Base-by-base conservation (phyloP, 805 yeast genomes). In the Sungouiella thailandica region DNA sequence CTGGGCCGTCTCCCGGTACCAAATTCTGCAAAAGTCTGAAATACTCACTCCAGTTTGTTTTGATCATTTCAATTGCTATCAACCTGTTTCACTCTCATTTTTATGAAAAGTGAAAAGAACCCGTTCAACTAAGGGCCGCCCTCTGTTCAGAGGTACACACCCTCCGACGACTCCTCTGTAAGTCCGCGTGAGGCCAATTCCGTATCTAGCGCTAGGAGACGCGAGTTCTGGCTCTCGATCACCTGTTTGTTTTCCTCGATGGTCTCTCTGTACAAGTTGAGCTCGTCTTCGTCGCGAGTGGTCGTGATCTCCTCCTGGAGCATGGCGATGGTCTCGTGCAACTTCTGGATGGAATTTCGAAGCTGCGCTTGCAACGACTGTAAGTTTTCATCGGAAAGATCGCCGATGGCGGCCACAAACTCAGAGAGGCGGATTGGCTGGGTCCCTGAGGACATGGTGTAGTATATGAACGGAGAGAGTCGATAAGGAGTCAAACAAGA, bases 231-330 rank as follows among this genome's bases (percentile, higher is more conserved):
- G 47, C 73, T 78, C 2, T 52, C 45, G 15, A 80, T 58, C n/a
- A 80, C 83, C 3, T 52, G 49, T 9, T 62, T 55, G 51, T 82
- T 82, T 43, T 81, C 89, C 7, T 50, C 46, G 12, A 79, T 64
- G 7, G 80, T 68, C n/a, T 75, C 81, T 5, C 46, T 51, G 54
- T 72, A 81, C 11, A 82, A 48, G 11, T 58, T 52, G n/a, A 61
- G 49, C 47, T 80, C 86, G 9, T 62, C 63, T 4, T 56, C 65
- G 15, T 52, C 53, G 23, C 25, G 12, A 8, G 47, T 37, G 15
- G 14, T 23, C 1, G 58, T 55, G 12, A 75, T 57, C 36, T 74
- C 70, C n/a, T 55, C 50, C 11, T 46, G 38, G 50, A 82, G 62
- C 27, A 70, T 57, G 17, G 55, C 52, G 44, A 79, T 80, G 1